Evolutionary conservation across 768 basidiomycete genomes (phyloP).

Genomic region (Termitomyces sp.): DNA sequence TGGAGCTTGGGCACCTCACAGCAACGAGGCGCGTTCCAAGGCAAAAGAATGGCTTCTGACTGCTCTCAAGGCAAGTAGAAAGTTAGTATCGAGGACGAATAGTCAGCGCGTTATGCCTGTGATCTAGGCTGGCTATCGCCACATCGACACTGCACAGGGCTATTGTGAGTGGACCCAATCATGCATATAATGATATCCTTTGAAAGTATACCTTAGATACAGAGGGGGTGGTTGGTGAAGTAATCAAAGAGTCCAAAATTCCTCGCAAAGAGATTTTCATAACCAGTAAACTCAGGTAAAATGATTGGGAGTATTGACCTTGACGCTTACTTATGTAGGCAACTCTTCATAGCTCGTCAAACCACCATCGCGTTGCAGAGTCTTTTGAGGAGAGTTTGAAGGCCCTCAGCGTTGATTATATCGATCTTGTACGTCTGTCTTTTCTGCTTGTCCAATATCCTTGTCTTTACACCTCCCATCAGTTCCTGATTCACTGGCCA

Average conservation of each 20-base stretch:
- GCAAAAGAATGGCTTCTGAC: slow-evolving; percentile 37
- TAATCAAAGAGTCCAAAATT: slow-evolving; percentile 44
- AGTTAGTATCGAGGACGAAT: not conserved
- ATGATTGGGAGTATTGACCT: not conserved
- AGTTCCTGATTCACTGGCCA: slow-evolving; percentile 55
- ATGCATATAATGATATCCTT: not conserved
- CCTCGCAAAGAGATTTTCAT: slow-evolving; percentile 47
- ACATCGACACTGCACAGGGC: slow-evolving; percentile 37
- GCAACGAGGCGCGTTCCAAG: slow-evolving; percentile 28
- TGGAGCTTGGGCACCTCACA: slow-evolving; percentile 37
- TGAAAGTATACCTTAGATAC: slow-evolving; percentile 23
- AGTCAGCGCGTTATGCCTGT: not conserved
- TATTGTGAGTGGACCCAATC: slow-evolving; percentile 23
- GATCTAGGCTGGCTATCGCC: slow-evolving; percentile 36
- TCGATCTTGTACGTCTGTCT: slow-evolving; percentile 37
- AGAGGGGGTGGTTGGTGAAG: slow-evolving; percentile 40
- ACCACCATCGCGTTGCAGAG: slow-evolving; percentile 33
- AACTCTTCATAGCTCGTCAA: slow-evolving; percentile 5
- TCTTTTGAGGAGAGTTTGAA: slow-evolving; percentile 40
- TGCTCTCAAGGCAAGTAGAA: slow-evolving; percentile 33
- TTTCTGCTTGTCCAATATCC: not conserved
- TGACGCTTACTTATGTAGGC: not conserved
- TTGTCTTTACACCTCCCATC: not conserved
- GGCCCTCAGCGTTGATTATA: slow-evolving; percentile 40
- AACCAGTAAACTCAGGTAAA: slow-evolving; percentile 46